Base-by-base conservation (phyloP, 768 basidiomycete genomes). In the Termitomyces sp. region DNA sequence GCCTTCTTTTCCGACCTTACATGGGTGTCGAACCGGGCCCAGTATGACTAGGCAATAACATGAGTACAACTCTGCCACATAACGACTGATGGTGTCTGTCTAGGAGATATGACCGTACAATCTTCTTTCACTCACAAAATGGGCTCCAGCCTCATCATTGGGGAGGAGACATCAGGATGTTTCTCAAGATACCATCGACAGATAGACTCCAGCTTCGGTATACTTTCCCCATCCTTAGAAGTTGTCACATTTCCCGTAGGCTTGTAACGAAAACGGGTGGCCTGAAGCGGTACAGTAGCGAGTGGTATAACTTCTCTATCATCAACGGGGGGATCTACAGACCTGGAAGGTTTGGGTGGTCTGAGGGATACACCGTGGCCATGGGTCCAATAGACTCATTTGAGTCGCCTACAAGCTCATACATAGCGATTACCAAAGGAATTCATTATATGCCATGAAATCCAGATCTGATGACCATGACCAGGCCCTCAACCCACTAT, bases 381-480 rank as follows among this genome's bases (percentile, higher is more conserved):
- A 45, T 45, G 3, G 44, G 22, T 8, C 11, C 20, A 24, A 82
- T 72, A 4, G 77, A 75, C 16, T 66, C 68, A 12, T 65, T 45
- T 8, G 79, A 80, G 36, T 62, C 32, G 58, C 78, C 75, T 16
- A 84, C 73, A n/a, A 45, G 44, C 12, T 22, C 9, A 45, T 20
- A n/a, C n/a, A n/a, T n/a, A n/a, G n/a, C n/a, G n/a, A 6, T 81
- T 84, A 51, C 58, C 36, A 22, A 45, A 52, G 50, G 33, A 51
- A 35, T 32, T 5, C 16, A 24, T 49, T 49, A 49, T 28, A 28
- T 28, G 4, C 28, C 28, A 2, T 28, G 28, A 28, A 28, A 4
- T 28, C 28, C 28, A 28, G 28, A 28, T 28, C 28, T 28, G 28
- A 28, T 28, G 28, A 28, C 12, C 24, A 49, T 32, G 24, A 50